phyloP scores from a whole-genome alignment of 2,329 filamentous ascomycete genomes.

The Aspergillus sp. region DNA sequence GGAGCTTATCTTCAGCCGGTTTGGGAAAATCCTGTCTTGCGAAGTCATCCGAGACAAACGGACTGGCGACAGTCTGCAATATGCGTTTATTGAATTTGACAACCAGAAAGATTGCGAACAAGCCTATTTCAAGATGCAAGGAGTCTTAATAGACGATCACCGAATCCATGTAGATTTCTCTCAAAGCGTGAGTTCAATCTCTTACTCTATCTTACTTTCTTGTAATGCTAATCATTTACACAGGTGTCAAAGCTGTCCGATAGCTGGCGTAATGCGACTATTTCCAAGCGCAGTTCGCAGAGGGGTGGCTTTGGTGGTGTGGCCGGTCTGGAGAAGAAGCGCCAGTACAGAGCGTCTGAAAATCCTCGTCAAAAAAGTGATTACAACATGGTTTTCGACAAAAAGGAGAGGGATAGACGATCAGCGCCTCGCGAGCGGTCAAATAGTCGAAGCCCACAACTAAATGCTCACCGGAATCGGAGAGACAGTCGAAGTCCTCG shows the following conservation, averaged over 20 bases:
- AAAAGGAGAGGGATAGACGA: conserved; percentile 38
- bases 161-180: conserved; percentile 99
- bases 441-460: conserved; percentile 54
- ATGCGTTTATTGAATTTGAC: conserved; percentile 96
- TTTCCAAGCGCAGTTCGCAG: conserved; percentile 71
- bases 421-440: conserved; percentile 30
- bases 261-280: conserved; percentile 84
- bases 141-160: conserved; percentile 93
- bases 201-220: neutral
- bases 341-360: conserved; percentile 79
- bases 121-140: conserved; percentile 99
- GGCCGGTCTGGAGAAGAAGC: conserved; percentile 81
- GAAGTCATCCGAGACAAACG: conserved; percentile 94
- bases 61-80: conserved; percentile 93
- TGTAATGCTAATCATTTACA: conserved; percentile 31
- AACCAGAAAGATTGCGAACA: conserved; percentile 91
- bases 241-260: conserved; percentile 77
- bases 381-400: conserved; percentile 83
- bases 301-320: conserved; percentile 90
- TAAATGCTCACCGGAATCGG: conserved; percentile 36
- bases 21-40: conserved; percentile 92
- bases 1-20: conserved; percentile 94
- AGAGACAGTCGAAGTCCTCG: conserved; percentile 35
- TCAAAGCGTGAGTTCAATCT: conserved; percentile 72
- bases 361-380: conserved; percentile 52